Base-by-base conservation (phyloP, 1,284 basidiomycete genomes). In the Trametes hirsuta region DNA sequence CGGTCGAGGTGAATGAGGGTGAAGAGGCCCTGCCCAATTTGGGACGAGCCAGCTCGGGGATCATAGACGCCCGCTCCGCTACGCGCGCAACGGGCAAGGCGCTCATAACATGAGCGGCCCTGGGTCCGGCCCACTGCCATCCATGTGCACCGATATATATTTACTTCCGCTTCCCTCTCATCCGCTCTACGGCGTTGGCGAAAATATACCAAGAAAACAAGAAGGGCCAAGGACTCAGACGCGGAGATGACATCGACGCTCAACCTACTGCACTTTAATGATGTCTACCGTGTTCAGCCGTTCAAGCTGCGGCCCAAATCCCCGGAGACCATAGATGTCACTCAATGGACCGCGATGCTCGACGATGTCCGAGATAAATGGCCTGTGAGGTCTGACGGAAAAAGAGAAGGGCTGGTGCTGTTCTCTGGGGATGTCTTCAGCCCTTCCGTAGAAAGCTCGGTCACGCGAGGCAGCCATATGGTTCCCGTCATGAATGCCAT, bases 401-500 rank as follows among this genome's bases (percentile, higher is more conserved):
- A 77, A 48, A 79, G 77, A 60, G 89, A 93, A 65, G 94, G 95
- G 0, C 78, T 97, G 3, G 81, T 90, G 0, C 76, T 97, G 2
- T 97, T 97, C 75, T 95, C 92, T 30, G 95, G 95, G 5, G 95
- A 97, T 72, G 78, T 93, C 4, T 95, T 95, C 72, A 88, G 88
- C 18, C 94, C 94, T 0, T 93, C 90, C 3, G 84, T 94, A 0
- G 94, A 96, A 75, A 93, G 89, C 67, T 88, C 89, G 8, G 88
- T 97, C 22, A 96, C 94, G 3, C 79, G 95, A 72, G 95, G 95
- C 44, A 94, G 90, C 61, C 94, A 97, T 82, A 93, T 97, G 92
- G 92, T 94, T 22, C 93, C 93, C 2, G 84, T 95, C 18, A 84
- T 95, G 76, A 95, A 95, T 65, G 76, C 80, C 59, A 77, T 92